These are phyloP conservation scores for Hypocrella siamensis DNA, from an alignment of 2,329 filamentous ascomycete species.

Conservation along the genomic window DNA sequence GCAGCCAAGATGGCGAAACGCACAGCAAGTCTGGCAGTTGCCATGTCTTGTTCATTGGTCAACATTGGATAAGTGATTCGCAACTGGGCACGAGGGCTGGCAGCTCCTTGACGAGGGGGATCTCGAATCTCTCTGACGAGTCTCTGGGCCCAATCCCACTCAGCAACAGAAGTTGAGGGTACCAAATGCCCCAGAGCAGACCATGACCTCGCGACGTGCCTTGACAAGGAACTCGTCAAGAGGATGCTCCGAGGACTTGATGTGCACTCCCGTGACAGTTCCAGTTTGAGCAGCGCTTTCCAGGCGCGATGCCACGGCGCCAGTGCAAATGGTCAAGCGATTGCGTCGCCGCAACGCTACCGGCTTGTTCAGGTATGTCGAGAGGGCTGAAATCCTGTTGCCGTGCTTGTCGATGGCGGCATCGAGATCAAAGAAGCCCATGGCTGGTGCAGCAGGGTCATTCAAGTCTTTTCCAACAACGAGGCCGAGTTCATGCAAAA, in stretches of 20 bases:
- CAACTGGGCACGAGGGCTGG: neutral
- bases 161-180: slow-evolving; percentile 1
- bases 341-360: neutral
- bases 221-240: neutral
- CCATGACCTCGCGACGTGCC: neutral
- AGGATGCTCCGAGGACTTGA: neutral
- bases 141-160: slow-evolving; percentile 1
- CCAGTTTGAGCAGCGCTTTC: neutral
- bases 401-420: neutral
- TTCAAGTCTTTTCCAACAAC: neutral
- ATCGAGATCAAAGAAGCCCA: slow-evolving; percentile 1
- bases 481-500: neutral
- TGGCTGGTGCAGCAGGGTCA: neutral
- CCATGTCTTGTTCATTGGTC: slow-evolving; percentile 1
- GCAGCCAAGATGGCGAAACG: slow-evolving; percentile 1
- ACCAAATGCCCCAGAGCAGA: neutral
- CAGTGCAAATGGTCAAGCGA: neutral
- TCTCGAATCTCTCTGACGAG: neutral
- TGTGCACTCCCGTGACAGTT: neutral
- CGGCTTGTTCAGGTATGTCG: neutral
- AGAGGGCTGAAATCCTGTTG: neutral
- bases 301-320: neutral
- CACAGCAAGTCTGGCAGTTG: slow-evolving; percentile 1
- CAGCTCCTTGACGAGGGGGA: neutral
- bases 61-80: neutral